Evolutionary conservation across 2,329 filamentous ascomycete genomes (phyloP).

Genomic region (Calonectria hawksworthii): DNA sequence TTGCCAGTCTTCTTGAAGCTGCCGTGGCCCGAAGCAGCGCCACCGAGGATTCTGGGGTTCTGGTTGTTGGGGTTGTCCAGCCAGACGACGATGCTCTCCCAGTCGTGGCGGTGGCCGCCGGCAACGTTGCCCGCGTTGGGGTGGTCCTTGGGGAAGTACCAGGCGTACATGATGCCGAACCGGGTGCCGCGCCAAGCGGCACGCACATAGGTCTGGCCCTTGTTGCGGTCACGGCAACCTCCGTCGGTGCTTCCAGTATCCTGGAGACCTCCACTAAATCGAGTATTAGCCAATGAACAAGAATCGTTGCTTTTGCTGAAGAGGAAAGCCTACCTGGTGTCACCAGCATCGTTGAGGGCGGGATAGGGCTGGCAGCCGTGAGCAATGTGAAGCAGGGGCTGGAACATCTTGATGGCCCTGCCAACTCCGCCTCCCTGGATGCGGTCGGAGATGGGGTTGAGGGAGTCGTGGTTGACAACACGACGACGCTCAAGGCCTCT

Average conservation of each 20-base stretch:
- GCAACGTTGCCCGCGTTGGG: conserved; percentile 46
- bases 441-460: conserved; percentile 44
- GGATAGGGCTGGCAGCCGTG: conserved; percentile 75
- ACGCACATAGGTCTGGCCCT: conserved; percentile 58
- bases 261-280: conserved; percentile 51
- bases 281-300: neutral
- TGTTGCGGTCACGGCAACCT: conserved; percentile 48
- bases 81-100: conserved; percentile 53
- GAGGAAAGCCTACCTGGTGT: conserved; percentile 62
- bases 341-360: conserved; percentile 68
- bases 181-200: conserved; percentile 44
- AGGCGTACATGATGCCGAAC: conserved; percentile 58
- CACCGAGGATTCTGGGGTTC: conserved; percentile 49
- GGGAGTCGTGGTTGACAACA: conserved; percentile 44
- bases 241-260: conserved; percentile 45
- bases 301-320: neutral
- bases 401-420: conserved; percentile 45
- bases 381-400: conserved; percentile 57
- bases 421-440: conserved; percentile 43
- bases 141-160: conserved; percentile 63
- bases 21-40: conserved; percentile 54
- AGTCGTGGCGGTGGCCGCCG: conserved; percentile 57
- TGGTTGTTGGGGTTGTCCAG: conserved; percentile 44
- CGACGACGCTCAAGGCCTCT: conserved; percentile 20
- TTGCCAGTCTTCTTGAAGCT: conserved; percentile 45